Conservation (phyloP, 1,284 basidiomycete genomes). For the Irpex sp. region DNA sequence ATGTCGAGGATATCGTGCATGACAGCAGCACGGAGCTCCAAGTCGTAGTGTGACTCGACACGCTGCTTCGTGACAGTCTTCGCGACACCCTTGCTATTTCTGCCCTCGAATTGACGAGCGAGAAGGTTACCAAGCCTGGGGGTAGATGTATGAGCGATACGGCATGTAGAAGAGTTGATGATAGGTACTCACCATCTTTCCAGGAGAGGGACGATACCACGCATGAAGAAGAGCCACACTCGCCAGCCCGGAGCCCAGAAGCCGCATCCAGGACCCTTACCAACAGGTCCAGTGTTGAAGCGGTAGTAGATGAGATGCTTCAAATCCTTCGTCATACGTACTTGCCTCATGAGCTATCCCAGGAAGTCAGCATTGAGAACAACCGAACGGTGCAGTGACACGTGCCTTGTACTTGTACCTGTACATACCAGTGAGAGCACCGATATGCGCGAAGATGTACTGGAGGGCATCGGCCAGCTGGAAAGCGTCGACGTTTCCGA, state of each 20-base stretch:
- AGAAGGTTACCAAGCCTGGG: constrained; percentile 89
- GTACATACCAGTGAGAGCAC: constrained; percentile 98
- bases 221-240: constrained; percentile 99
- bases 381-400: neutral
- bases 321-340: constrained; percentile 98
- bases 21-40: constrained; percentile 95
- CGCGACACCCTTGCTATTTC: constrained; percentile 93
- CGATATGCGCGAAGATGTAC: constrained; percentile 97
- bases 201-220: constrained; percentile 95
- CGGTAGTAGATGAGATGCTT: constrained; percentile 98
- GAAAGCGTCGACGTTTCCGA: constrained; percentile 99
- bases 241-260: constrained; percentile 99
- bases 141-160: too few relatives aligned
- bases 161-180: neutral
- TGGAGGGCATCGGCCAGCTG: constrained; percentile 98
- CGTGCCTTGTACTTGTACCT: constrained; percentile 95
- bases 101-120: constrained; percentile 95
- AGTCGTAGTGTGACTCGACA: constrained; percentile 97
- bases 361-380: constrained; percentile 1
- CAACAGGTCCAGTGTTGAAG: constrained; percentile 99
- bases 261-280: constrained; percentile 97
- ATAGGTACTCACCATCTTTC: constrained; percentile 71
- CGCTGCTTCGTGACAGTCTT: constrained; percentile 99
- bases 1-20: constrained; percentile 99
- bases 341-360: constrained; percentile 90